Evolutionary conservation across 2,329 filamentous ascomycete species (phyloP), one percentile per base, ranked within the genome.

Genomic region (Sporothrix brasiliensis): DNA sequence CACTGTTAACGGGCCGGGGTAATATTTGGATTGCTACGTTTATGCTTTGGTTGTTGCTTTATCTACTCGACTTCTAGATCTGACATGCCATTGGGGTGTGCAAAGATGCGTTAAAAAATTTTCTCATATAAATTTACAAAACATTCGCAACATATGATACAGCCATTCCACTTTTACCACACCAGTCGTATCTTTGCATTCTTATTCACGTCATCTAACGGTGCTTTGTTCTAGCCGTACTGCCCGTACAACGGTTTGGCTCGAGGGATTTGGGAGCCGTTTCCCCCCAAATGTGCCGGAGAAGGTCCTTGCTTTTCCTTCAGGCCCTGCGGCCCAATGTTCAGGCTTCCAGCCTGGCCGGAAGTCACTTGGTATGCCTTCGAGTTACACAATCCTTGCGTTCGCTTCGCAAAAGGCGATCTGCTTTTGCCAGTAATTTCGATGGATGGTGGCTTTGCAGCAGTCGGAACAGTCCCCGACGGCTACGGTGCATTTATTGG

Each of bases 391-490:
- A 63, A 19, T 16, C 21, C n/a, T 49, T 65, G 14, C 30, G 61
- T 34, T 65, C 61, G 47, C 47, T 65, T 65, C 50, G 21, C 58
- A 61, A 47, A 44, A 63, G 58, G 58, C 58, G 58, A 63, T 63
- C 58, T 63, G 39, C 58, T 19, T 61, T 16, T 47, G 11, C 11
- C 41, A 21, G 39, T n/a, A 30, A 47, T 63, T 4, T 16, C 11
- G 16, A 47, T 47, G 19, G 14, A 27, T 63, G 39, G 16, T 47
- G 14, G 58, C 9, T n/a, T 2, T 14, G n/a, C 13, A 44, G n/a
- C 39, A 3, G 7, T 30, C 58, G 39, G 58, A 47, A 47, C 39
- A 11, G 58, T 24, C 39, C 58, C 39, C 39, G 56, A 9, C 56
- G 21, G 39, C 1, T 2, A 1, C 3, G 58, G 58, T 9, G 11